Percentiles rank a stretch among this genome's conserved stretches.
Evolutionary conservation across 306 rosid genomes (phyloP).

Genomic region (Vicia sativa): DNA sequence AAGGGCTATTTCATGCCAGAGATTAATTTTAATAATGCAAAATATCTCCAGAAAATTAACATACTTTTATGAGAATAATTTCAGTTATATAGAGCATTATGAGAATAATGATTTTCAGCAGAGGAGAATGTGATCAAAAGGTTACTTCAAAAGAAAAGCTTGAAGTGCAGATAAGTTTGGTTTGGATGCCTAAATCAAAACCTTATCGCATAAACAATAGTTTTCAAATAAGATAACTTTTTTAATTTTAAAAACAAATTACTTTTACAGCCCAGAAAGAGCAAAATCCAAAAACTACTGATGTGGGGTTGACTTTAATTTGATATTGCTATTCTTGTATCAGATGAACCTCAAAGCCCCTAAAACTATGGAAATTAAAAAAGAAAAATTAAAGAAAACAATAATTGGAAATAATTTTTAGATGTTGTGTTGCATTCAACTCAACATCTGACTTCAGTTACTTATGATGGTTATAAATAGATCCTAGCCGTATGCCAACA

Average conservation of each 20-base stretch:
- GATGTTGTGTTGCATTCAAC: constrained; percentile 12
- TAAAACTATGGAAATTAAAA: constrained; percentile 8
- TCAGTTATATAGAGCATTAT: constrained; percentile 1
- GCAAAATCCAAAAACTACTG: not conserved
- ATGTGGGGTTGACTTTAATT: constrained; percentile 11
- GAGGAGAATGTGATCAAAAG: not conserved
- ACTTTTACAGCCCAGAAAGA: not conserved
- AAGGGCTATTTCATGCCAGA: not conserved
- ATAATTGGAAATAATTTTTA: not conserved
- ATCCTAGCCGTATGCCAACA: constrained; percentile 3
- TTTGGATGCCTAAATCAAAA: not conserved
- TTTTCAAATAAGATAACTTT: not conserved
- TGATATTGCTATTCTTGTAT: constrained; percentile 14
- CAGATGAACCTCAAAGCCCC: constrained; percentile 5
- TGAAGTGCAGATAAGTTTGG: not conserved
- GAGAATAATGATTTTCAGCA: not conserved
- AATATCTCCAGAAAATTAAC: not conserved
- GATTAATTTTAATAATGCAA: not conserved
- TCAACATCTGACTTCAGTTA: constrained; percentile 8
- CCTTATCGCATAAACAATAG: not conserved
- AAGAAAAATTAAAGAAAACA: constrained; percentile 6
- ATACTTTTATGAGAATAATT: not conserved
- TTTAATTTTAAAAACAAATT: not conserved
- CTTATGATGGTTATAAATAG: constrained; percentile 3
- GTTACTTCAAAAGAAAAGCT: not conserved